Conservation (phyloP, 148 eudicot species). For the Rhododendron mucronatum region DNA sequence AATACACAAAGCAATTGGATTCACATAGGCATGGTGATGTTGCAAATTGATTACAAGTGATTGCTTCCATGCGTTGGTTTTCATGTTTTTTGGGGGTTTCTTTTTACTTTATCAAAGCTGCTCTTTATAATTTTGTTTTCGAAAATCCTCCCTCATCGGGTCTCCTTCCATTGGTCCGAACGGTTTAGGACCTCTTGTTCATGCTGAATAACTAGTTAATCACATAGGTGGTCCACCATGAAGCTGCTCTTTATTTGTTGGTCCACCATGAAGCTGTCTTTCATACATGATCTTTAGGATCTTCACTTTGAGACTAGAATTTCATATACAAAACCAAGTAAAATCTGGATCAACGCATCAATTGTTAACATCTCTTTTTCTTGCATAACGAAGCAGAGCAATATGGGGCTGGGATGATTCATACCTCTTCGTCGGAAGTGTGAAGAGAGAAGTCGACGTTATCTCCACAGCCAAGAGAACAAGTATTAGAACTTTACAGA, state of each 20-base stretch:
- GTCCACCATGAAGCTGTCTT: neutral
- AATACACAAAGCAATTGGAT: neutral
- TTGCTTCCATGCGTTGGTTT: too few relatives aligned
- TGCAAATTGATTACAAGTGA: neutral
- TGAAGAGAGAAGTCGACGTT: constrained; percentile 73
- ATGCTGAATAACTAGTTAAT: neutral
- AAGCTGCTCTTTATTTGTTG: neutral
- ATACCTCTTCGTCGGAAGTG: constrained; percentile 56
- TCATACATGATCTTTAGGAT: neutral
- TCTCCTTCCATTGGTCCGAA: neutral
- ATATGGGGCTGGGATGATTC: constrained; percentile 99
- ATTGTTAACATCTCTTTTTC: constrained; percentile 2
- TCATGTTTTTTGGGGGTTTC: neutral
- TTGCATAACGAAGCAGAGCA: constrained; percentile 43
- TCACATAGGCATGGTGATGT: neutral
- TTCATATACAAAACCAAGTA: neutral
- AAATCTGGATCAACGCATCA: neutral
- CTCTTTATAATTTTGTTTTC: neutral
- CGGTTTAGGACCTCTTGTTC: neutral
- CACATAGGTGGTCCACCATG: neutral
- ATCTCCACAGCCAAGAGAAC: constrained; percentile 42
- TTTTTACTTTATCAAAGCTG: neutral
- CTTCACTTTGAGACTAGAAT: neutral
- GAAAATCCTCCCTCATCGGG: neutral
- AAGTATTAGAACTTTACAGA: constrained; percentile 37